Conservation (phyloP, 1,284 basidiomycete genomes). For the Rhodotorula mucilaginosa region DNA sequence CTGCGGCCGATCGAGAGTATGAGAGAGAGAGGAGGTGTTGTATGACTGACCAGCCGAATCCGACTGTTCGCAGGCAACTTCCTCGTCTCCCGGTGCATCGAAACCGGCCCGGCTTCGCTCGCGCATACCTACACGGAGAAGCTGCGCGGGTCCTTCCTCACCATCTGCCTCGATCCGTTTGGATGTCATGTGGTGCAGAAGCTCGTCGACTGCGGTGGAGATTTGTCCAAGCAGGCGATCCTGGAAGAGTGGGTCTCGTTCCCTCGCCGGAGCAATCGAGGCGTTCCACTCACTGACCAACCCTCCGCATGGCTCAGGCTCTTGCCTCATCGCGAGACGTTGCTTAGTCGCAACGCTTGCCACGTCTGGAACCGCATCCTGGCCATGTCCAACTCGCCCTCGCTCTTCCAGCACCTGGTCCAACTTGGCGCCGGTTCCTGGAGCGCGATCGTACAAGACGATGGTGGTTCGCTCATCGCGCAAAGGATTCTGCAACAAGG, state of each 20-base stretch:
- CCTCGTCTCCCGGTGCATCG: constrained; percentile 38
- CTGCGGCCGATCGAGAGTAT: no score
- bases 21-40: no score
- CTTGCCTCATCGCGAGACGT: constrained; percentile 11
- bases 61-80: constrained; percentile 29
- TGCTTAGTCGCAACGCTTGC: constrained; percentile 5
- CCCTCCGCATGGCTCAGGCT: constrained; percentile 5
- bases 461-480: constrained; percentile 30
- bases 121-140: not conserved
- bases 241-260: constrained; percentile 21
- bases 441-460: constrained; percentile 26
- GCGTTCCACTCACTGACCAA: no score
- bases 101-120: constrained; percentile 17
- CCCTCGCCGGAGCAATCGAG: no score
- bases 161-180: constrained; percentile 31
- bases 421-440: constrained; percentile 14
- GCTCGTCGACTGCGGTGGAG: constrained; percentile 29
- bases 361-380: constrained; percentile 37
- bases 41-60: no score
- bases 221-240: constrained; percentile 16
- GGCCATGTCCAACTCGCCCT: constrained; percentile 23
- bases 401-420: constrained; percentile 26
- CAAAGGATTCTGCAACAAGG: constrained; percentile 36
- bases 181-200: constrained; percentile 39
- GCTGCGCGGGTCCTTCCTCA: constrained; percentile 13